Evolutionary conservation across 2,329 filamentous ascomycete genomes (phyloP).

Genomic region (Clarireedia monteithiana): DNA sequence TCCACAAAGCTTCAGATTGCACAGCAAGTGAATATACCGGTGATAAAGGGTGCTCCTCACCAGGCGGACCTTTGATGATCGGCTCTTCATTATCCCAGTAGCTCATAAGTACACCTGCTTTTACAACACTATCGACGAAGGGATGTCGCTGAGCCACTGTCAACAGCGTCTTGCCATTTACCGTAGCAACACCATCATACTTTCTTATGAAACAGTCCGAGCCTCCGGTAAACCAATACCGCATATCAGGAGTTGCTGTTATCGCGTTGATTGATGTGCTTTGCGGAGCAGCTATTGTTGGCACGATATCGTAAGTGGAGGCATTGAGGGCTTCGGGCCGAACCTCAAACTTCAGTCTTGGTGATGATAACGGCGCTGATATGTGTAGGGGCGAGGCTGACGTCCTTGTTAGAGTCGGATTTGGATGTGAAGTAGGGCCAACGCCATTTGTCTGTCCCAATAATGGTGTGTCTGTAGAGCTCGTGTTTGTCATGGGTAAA

Average conservation of each 20-base stretch:
- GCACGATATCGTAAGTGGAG: constrained; percentile 84
- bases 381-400: constrained; percentile 26
- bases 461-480: constrained; percentile 22
- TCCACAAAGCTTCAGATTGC: constrained; percentile 83
- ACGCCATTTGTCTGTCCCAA: constrained; percentile 21
- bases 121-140: constrained; percentile 94
- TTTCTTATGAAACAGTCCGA: constrained; percentile 94
- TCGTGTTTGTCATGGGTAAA: constrained; percentile 22
- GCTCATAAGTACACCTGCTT: constrained; percentile 86
- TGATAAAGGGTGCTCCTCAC: constrained; percentile 60
- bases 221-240: constrained; percentile 91
- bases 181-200: constrained; percentile 90
- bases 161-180: constrained; percentile 86
- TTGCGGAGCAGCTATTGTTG: constrained; percentile 93
- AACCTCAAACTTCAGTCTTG: constrained; percentile 50
- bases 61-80: constrained; percentile 18
- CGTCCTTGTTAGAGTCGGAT: constrained; percentile 22
- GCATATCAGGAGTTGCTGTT: constrained; percentile 84
- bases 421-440: constrained; percentile 26
- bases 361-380: constrained; percentile 34
- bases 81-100: constrained; percentile 98
- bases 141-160: constrained; percentile 95
- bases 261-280: constrained; percentile 93
- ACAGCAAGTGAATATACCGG: constrained; percentile 92
- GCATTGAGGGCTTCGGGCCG: constrained; percentile 74